These are phyloP conservation scores for Mycena rebaudengoi DNA, from an alignment of 768 basidiomycete species.

Conservation along the genomic window DNA sequence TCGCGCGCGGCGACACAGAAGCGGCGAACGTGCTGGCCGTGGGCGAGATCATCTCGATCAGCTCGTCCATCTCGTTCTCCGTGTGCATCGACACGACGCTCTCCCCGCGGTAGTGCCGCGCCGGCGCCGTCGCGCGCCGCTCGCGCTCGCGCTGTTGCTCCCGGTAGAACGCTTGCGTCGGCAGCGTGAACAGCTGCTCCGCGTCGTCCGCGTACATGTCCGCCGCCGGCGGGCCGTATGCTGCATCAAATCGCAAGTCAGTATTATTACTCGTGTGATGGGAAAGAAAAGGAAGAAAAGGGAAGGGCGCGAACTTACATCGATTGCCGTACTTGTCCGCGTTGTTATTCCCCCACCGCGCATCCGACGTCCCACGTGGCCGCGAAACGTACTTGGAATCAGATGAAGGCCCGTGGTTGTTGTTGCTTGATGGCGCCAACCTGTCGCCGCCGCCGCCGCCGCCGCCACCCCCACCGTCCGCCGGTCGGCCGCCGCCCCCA, in stretches of 20 bases:
- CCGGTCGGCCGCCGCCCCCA: conserved; percentile 42
- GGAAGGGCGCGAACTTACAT: conserved; percentile 9
- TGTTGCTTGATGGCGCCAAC: conserved; percentile 41
- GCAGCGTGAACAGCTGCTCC: conserved; percentile 34
- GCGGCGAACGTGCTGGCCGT: conserved; percentile 30
- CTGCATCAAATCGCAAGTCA: background rate
- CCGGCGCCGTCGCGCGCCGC: conserved; percentile 20
- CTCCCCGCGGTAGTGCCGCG: conserved; percentile 40
- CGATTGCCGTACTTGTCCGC: conserved; percentile 20
- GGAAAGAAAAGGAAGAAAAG: background rate
- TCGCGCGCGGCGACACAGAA: conserved; percentile 5
- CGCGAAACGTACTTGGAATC: conserved; percentile 47
- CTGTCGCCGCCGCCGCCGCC: no score
- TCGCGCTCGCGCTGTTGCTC: conserved; percentile 1
- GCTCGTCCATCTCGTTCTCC: conserved; percentile 58
- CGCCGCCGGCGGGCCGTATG: background rate
- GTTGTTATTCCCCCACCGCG: conserved; percentile 53
- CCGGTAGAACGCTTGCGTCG: conserved; percentile 28
- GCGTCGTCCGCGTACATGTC: background rate
- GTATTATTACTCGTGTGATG: no score
- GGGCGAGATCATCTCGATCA: conserved; percentile 56
- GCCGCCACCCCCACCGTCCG: no score
- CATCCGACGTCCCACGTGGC: conserved; percentile 80
- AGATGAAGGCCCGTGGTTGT: no score
- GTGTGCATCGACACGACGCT: conserved; percentile 58